Evolutionary conservation across 192 early-diverging fungal genomes (phyloP), one percentile per base, ranked within the genome.

Genomic region (Obelidium mucronatum): DNA sequence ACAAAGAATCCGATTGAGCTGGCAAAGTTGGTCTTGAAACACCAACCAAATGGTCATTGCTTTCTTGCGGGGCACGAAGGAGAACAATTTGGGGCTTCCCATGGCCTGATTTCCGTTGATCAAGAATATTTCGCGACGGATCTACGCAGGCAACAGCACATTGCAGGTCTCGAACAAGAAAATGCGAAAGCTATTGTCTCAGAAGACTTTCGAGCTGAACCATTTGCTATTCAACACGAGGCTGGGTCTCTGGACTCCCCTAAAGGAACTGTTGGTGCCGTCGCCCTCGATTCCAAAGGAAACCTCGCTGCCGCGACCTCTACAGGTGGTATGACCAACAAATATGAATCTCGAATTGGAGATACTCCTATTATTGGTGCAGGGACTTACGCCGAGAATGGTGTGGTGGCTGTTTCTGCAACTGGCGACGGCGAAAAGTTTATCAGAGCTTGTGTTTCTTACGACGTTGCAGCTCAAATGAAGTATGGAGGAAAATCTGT

Each of bases 341-440:
- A 85, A 54, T 81, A 67, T 69, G 67, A 63, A 42, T 73, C 74
- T 37, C 70, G 84, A 4, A 84, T 85, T n/a, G 84, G 84, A 3
- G 85, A 86, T 40, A 83, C 85, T 11, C 85, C 85, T 26, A 34
- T 86, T 11, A 86, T 86, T 37, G 79, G 73, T 17, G 84, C 65
- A 34, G 85, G 85, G 3, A 86, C 80, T 1, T 86, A 82, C 67
- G 85, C 83, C 24, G 85, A 86, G 58, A 83, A 85, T 39, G 71
- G 67, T 40, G 72, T 79, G 11, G 79, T 76, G 59, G 85, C 80
- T 51, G 80, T 79, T 28, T 80, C 78, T 55, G 83, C 80, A 15
- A 86, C 85, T 17, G 85, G 85, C 19, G 70, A 86, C 56, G 85
- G 85, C 1, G 82, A 83, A 73, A 77, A 83, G 55, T 85, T 86